Base-by-base conservation (phyloP, 1,139 yeast genomes). In the Taphrina confusa region DNA sequence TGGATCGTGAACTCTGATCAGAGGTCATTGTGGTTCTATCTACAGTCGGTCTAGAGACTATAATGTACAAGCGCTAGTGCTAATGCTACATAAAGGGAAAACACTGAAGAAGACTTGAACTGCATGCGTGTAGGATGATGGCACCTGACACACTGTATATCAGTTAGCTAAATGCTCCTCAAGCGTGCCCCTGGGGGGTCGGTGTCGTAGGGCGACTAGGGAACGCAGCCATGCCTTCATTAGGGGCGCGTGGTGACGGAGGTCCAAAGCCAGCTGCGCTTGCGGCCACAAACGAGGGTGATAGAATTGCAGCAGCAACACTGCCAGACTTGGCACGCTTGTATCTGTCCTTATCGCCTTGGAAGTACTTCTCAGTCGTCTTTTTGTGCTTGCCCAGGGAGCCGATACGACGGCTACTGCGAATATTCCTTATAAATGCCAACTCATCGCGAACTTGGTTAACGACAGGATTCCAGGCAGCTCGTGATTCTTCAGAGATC, bases 391-490 rank as follows among this genome's bases (percentile, higher is more conserved):
- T 16, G 42, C 52, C 50, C 23, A 46, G 39, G 3, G 52, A 30
- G 14, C 62, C 62, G 23, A 52, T 50, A n/a, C 60, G 52, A n/a
- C 64, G 45, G 20, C 77, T 77, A 18, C 79, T 78, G 44, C 75
- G 72, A 36, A 76, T 68, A n/a, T 64, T 66, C 64, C 71, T 71
- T 60, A 75, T 60, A 62, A 75, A 68, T 39, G 68, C 64, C 39
- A 75, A 68, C 57, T 75, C 76, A 20, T 71, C 70, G 36, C 76
- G 70, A 11, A 75, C 76, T 62, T 72, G 70, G 64, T 75, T 76
- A 61, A 76, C 72, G 18, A 75, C 78, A 1, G 76, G 74, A 58
- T 72, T 72, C 77, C 78, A 75, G 46, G 68, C 67, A 65, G 47
- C 54, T 70, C 72, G 49, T 66, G 61, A 20, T 31, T 50, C 34